phyloP scores from a whole-genome alignment of 371 early-diverging fungal species.

The Syncephalastrum racemosum region DNA sequence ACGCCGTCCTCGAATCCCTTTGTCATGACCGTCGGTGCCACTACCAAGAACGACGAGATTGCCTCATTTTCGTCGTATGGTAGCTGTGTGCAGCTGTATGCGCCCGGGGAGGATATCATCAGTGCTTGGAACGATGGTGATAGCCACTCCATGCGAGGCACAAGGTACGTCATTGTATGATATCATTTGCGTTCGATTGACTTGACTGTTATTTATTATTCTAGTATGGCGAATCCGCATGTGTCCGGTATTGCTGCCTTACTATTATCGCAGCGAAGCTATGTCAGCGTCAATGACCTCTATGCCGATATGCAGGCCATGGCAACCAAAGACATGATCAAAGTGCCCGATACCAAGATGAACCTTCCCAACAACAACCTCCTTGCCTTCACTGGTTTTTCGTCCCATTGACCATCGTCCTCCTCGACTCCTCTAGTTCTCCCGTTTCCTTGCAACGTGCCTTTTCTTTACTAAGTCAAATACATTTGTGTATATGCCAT shows the following conservation, averaged over 20 bases:
- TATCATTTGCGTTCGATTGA: neutral
- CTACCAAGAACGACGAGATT: conserved; percentile 41
- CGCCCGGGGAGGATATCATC: conserved; percentile 47
- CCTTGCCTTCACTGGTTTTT: conserved; percentile 18
- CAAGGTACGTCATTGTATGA: conserved; percentile 30
- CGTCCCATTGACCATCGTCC: no score
- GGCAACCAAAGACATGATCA: conserved; percentile 16
- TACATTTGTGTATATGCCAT: no score
- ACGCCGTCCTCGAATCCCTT: conserved; percentile 62
- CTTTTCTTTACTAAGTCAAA: no score
- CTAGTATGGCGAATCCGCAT: conserved; percentile 71
- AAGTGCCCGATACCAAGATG: conserved; percentile 3
- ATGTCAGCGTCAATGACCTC: conserved; percentile 11
- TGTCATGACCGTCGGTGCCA: conserved; percentile 73
- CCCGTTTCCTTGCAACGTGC: no score
- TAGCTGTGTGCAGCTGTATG: conserved; percentile 58
- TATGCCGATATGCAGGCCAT: conserved; percentile 15
- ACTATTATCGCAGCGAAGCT: conserved; percentile 22
- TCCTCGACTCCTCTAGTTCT: no score
- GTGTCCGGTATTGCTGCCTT: conserved; percentile 52
- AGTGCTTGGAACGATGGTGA: conserved; percentile 48
- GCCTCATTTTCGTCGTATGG: conserved; percentile 57
- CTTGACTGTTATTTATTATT: conserved; percentile 23
- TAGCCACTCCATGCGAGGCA: conserved; percentile 60
- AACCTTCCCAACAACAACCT: conserved; percentile 13